Evolutionary conservation across 805 yeast genomes (phyloP), one percentile per base, ranked within the genome.

Genomic region (Barnettozyma sp.): DNA sequence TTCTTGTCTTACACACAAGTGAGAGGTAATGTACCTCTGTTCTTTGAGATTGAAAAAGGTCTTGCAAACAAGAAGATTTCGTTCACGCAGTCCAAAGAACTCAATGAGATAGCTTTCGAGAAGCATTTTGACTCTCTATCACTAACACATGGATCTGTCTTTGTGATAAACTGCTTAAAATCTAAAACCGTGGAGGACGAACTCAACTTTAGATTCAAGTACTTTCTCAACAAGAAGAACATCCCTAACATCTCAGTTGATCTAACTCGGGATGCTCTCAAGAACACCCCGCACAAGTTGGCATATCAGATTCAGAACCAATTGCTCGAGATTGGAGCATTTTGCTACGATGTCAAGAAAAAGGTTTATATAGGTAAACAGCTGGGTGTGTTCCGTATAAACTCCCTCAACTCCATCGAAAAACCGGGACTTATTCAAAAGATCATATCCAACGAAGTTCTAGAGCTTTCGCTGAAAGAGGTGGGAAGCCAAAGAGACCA

Each of bases 1-100:
- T 59, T 67, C 61, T 82, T 78, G 49, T 76, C 96, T 1, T 90
- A 81, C 57, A 71, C 82, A 0, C 95, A 87, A 59, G 70, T 88
- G 3, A 65, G 95, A 46, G 98, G 97, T 4, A 83, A 94, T 20
- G 88, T 88, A 1, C 98, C 99, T 0, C 62, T 92, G 6, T 90
- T 85, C 52, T 92, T 95, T 94, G 98, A 90, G 52, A 90, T 87
- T 48, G 95, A 84, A 43, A 66, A 61, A 36, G 77, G 92, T 9
- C 60, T 92, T 37, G 76, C 87, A 27, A 75, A 82, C 26, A 90
- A 90, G 20, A 90, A 85, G 54, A 78, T 86, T 26, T 74, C 75
- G 23, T 63, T 92, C n/a, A 76, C 88, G 0, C 70, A 95, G 46
- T 78, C 87, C 12, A 59, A 71, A 22, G 94, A 82, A 38, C 90